These are phyloP conservation scores for Dioscorea zingiberensis DNA, from an alignment of 106 monocot genomes.

Conservation along the genomic window DNA sequence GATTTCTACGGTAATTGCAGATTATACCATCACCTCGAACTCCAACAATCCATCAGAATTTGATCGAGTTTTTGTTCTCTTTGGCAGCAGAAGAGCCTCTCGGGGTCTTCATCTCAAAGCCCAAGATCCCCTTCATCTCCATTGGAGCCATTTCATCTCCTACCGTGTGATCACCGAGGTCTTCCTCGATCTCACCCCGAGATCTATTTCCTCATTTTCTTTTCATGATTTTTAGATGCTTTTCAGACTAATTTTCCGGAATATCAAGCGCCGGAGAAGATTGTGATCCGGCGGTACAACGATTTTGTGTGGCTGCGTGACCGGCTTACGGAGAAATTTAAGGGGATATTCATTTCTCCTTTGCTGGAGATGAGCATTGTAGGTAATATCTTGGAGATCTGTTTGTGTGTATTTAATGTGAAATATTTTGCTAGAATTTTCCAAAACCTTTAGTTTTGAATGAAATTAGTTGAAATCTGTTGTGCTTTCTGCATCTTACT, in stretches of 20 bases:
- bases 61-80: background rate
- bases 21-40: background rate
- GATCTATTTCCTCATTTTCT: background rate
- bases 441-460: too few relatives aligned
- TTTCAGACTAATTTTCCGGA: slow-evolving; percentile 69
- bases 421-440: too few relatives aligned
- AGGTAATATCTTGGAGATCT: too few relatives aligned
- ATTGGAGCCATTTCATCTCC: slow-evolving; percentile 69
- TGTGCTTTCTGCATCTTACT: too few relatives aligned
- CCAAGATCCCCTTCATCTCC: slow-evolving; percentile 55
- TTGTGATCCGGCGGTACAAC: slow-evolving; percentile 63
- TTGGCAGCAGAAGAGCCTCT: slow-evolving; percentile 23
- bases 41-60: slow-evolving; percentile 8
- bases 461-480: too few relatives aligned
- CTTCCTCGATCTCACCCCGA: too few relatives aligned
- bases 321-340: too few relatives aligned
- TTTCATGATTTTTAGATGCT: background rate
- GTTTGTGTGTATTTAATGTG: background rate
- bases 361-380: too few relatives aligned
- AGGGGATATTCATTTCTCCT: too few relatives aligned
- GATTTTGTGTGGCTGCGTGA: slow-evolving; percentile 77
- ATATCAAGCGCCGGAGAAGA: slow-evolving; percentile 62
- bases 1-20: slow-evolving; percentile 33
- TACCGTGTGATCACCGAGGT: slow-evolving; percentile 97
- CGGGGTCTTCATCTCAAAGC: slow-evolving; percentile 47